phyloP scores from a whole-genome alignment of 768 basidiomycete genomes.

The Suillus fuscotomentosus region DNA sequence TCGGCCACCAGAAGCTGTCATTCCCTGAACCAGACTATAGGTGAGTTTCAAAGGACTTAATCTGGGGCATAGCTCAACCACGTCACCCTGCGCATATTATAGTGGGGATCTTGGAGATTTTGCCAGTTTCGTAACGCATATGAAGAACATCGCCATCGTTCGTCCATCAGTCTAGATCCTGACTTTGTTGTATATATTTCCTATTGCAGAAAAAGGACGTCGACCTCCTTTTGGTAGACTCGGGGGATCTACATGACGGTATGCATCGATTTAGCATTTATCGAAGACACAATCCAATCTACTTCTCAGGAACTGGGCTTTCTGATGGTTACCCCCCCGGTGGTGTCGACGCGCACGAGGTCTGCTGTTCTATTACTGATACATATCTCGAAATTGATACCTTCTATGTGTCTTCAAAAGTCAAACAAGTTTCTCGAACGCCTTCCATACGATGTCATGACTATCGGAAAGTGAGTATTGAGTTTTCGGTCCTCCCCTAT shows the following conservation, averaged over 20 bases:
- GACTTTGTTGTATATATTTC: background rate
- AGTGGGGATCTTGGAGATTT: conserved; percentile 78
- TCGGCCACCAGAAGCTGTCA: conserved; percentile 76
- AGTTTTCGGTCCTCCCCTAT: background rate
- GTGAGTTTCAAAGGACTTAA: conserved; percentile 26
- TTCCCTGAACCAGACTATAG: conserved; percentile 79
- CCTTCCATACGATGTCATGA: conserved; percentile 78
- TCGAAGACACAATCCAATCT: background rate
- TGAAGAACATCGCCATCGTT: conserved; percentile 73
- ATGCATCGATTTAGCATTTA: background rate
- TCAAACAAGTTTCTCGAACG: conserved; percentile 72
- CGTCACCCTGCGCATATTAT: background rate
- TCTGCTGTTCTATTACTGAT: conserved; percentile 24
- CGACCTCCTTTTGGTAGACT: conserved; percentile 81
- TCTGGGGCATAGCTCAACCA: background rate
- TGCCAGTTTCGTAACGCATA: conserved; percentile 79
- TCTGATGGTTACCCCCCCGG: conserved; percentile 73
- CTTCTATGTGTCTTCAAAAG: conserved; percentile 30
- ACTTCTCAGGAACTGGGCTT: conserved; percentile 61
- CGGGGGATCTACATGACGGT: conserved; percentile 79
- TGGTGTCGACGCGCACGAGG: conserved; percentile 71
- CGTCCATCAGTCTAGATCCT: conserved; percentile 8
- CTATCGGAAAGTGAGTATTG: conserved; percentile 75
- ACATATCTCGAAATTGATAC: background rate
- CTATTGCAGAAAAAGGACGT: conserved; percentile 57